Percentiles rank a stretch among this genome's conserved stretches.
Conservation (phyloP, 176 grass and related monocot species). For the Rhynchospora pubera region DNA sequence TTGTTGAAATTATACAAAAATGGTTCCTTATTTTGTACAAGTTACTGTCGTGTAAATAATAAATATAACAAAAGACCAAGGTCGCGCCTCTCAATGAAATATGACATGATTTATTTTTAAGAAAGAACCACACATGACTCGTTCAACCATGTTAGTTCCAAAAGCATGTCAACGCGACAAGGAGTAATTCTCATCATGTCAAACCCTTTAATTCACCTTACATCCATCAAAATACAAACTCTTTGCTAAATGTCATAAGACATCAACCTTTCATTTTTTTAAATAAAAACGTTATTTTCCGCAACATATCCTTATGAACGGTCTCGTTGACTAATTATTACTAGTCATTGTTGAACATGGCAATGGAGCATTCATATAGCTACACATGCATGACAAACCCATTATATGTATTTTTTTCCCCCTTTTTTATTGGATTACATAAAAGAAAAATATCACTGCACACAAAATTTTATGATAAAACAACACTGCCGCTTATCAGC, state of each 20-base stretch:
- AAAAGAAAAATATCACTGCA: too few species aligned
- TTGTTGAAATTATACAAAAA: neutral
- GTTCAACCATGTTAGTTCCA: neutral
- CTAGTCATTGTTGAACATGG: neutral
- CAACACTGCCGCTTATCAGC: too few species aligned
- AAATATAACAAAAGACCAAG: neutral
- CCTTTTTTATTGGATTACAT: too few species aligned
- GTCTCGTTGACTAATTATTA: neutral
- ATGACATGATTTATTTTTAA: constrained; percentile 8
- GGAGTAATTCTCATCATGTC: neutral
- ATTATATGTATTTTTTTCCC: neutral
- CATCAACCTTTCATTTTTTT: neutral
- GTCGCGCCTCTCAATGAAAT: neutral
- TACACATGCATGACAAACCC: neutral
- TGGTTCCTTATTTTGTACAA: neutral
- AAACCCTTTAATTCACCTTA: neutral
- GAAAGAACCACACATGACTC: neutral
- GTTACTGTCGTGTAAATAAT: neutral
- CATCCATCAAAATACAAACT: neutral
- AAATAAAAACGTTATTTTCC: neutral
- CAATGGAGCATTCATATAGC: neutral
- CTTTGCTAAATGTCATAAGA: neutral
- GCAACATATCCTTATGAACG: neutral
- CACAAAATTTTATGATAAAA: too few species aligned
- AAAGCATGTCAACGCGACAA: neutral